A percentile compares a stretch with the other conserved stretches of the same genome.
Conservation (phyloP, 1,139 yeast genomes). For the Saccharomyces hybrid region DNA sequence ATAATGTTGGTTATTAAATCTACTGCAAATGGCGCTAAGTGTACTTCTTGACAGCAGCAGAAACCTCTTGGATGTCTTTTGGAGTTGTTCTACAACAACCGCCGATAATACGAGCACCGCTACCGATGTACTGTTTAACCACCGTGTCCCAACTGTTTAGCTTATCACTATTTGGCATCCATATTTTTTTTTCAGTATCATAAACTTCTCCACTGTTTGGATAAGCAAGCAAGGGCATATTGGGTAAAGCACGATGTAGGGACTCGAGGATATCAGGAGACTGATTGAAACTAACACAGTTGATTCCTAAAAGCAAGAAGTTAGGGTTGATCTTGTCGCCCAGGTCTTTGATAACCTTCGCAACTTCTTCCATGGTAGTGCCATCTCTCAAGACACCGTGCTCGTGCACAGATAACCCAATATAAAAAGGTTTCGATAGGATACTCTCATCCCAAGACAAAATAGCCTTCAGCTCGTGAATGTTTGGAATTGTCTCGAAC, state of each 20-base stretch:
- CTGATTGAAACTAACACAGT: conserved; percentile 24
- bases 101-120: conserved; percentile 25
- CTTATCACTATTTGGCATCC: conserved; percentile 12
- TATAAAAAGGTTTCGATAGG: conserved; percentile 23
- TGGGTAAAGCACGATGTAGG: conserved; percentile 17
- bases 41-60: conserved; percentile 12
- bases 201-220: conserved; percentile 31
- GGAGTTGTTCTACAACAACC: conserved; percentile 31
- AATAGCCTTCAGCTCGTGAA: conserved; percentile 24
- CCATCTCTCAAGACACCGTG: conserved; percentile 26
- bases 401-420: conserved; percentile 23
- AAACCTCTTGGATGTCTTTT: conserved; percentile 18
- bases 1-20: too few species aligned
- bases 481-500: conserved; percentile 22
- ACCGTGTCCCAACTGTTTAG: conserved; percentile 20
- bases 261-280: conserved; percentile 17
- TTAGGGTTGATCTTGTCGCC: conserved; percentile 32
- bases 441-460: conserved; percentile 22
- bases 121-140: conserved; percentile 15
- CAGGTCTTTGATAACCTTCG: conserved; percentile 27
- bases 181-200: conserved; percentile 21
- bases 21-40: not conserved
- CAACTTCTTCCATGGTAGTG: conserved; percentile 21
- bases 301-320: conserved; percentile 22
- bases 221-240: conserved; percentile 20